phyloP scores from a whole-genome alignment of 2,329 filamentous ascomycete genomes.

The Tolypocladium guangdongense region DNA sequence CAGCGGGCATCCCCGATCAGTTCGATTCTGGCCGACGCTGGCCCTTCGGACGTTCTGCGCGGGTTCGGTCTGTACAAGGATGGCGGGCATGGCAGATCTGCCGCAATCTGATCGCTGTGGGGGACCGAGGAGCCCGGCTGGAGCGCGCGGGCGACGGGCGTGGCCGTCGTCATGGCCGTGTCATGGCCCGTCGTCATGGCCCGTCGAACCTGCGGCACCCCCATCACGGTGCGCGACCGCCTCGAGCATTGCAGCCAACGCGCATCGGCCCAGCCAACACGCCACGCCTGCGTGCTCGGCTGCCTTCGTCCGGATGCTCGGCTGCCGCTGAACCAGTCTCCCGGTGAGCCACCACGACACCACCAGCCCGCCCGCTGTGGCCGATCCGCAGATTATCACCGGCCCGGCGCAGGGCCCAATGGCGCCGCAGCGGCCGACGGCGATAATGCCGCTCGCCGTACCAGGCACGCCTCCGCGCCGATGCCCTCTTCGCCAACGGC shows the following conservation, averaged over 20 bases:
- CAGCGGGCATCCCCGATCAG: background rate
- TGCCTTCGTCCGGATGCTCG: too few relatives aligned
- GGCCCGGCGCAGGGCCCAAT: background rate
- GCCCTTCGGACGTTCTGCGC: background rate
- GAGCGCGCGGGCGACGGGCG: too few relatives aligned
- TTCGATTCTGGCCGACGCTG: background rate
- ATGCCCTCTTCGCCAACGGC: background rate
- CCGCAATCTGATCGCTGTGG: background rate
- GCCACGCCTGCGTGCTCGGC: too few relatives aligned
- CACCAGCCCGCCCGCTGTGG: background rate
- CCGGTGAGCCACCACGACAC: background rate
- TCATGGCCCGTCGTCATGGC: too few relatives aligned
- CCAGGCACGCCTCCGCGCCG: background rate
- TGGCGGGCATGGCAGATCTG: background rate
- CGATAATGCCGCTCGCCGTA: background rate
- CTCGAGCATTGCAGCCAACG: too few relatives aligned
- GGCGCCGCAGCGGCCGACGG: slow-evolving; percentile 1
- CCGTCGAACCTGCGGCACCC: too few relatives aligned
- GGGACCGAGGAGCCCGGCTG: too few relatives aligned
- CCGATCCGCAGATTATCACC: background rate
- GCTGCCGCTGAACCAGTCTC: background rate
- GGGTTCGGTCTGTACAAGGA: background rate
- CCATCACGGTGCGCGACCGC: too few relatives aligned
- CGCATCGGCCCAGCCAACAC: background rate
- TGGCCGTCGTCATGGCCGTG: too few relatives aligned